Base-by-base conservation (phyloP, 805 yeast genomes). In the Yueomyces sinensis region DNA sequence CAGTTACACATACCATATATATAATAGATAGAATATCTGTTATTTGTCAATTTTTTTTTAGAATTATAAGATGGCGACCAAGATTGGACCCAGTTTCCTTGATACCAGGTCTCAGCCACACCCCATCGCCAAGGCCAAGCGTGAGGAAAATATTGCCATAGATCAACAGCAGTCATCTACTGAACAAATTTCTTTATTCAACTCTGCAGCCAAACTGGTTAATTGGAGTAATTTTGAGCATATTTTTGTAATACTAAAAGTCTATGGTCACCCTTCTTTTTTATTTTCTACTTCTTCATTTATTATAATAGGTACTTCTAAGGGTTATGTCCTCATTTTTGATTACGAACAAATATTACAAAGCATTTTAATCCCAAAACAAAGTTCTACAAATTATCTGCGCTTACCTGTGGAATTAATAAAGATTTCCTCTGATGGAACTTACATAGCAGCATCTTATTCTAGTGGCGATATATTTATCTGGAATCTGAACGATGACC, bases 371-470 rank as follows among this genome's bases (percentile, higher is more conserved):
- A 34, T 46, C 2, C 56, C 57, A 5, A 25, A 29, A 17, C 9
- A 7, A 17, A 29, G 18, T 14, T n/a, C 9, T 3, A 27, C 31
- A 5, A 31, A 34, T 14, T 34, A 39, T 23, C 32, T 51, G 13
- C 50, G 62, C 25, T 75, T 78, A 0, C 44, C 65, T 0, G 73
- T 83, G 1, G 66, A 80, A 0, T 40, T 72, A 3, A 47, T 86
- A 17, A 63, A 72, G 0, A 56, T 79, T 13, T 77, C 91, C 0
- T 58, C 70, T 5, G 95, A 87, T 50, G 78, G 82, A 1, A 64
- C 79, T 0, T 70, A 67, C 45, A 41, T 84, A 3, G 83, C 80
- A 0, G 78, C 75, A 0, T 94, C 94, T 1, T 74, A 68, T 42
- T 60, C 63, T 4, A 57, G 65, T 17, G 97, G 96, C 0, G 63